A percentile compares a stretch with the other conserved stretches of the same genome.
Conservation (phyloP, 2,329 filamentous ascomycete species). For the Aureobasidium mangrovei region DNA sequence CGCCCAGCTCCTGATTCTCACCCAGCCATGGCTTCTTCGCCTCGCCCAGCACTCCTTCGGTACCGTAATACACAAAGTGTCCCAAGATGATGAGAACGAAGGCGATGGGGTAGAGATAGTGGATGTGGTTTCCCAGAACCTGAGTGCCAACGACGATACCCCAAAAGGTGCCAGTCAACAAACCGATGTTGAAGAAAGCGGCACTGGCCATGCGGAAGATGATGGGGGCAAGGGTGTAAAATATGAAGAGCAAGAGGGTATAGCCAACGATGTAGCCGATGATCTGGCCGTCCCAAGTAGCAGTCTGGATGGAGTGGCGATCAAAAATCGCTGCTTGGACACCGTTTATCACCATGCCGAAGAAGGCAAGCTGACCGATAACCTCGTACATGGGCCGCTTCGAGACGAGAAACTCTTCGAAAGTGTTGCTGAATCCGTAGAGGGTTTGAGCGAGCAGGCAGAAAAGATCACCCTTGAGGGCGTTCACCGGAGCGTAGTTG, state of each 20-base stretch:
- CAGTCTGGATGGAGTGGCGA: slow-evolving; percentile 54
- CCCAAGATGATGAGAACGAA: slow-evolving; percentile 88
- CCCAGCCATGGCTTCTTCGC: slow-evolving; percentile 93
- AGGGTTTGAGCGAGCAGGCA: slow-evolving; percentile 79
- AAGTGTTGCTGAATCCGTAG: slow-evolving; percentile 85
- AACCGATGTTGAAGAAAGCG: slow-evolving; percentile 92
- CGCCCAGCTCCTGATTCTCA: slow-evolving; percentile 70
- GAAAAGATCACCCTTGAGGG: slow-evolving; percentile 87
- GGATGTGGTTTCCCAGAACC: slow-evolving; percentile 71
- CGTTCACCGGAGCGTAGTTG: slow-evolving; percentile 55
- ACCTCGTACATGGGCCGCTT: slow-evolving; percentile 87
- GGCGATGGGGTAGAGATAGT: slow-evolving; percentile 90
- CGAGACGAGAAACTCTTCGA: slow-evolving; percentile 89
- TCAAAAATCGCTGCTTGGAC: slow-evolving; percentile 89
- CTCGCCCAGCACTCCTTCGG: slow-evolving; percentile 74
- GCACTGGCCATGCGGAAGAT: slow-evolving; percentile 84
- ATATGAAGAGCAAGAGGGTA: slow-evolving; percentile 71
- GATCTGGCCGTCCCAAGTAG: slow-evolving; percentile 42
- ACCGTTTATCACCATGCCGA: slow-evolving; percentile 84
- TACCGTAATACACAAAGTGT: slow-evolving; percentile 78
- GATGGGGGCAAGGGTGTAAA: slow-evolving; percentile 81
- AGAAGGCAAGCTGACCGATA: slow-evolving; percentile 80
- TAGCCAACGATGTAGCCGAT: slow-evolving; percentile 83
- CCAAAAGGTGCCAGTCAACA: slow-evolving; percentile 96
- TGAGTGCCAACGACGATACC: slow-evolving; percentile 83